phyloP scores from a whole-genome alignment of 169 alveolate genomes.

The Plasmodium vivax region DNA sequence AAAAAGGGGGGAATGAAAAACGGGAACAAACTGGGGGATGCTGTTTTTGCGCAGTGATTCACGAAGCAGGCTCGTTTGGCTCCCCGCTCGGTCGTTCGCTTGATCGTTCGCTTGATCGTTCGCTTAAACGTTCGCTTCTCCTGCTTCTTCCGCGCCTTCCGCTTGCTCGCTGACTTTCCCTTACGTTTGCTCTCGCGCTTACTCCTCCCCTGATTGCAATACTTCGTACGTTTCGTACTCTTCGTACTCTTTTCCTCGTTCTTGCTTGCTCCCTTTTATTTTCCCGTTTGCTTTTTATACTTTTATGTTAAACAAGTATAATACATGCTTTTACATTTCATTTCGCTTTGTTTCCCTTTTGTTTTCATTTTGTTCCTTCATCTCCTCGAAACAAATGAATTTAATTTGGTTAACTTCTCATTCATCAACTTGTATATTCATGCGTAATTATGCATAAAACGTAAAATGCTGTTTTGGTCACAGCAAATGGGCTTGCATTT shows the following conservation, averaged over 20 bases:
- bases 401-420: background rate
- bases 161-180: background rate
- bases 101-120: background rate
- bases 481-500: background rate
- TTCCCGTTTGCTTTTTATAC: background rate
- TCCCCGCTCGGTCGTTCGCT: background rate
- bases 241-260: background rate
- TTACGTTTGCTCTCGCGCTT: background rate
- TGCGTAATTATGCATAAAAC: background rate
- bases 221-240: background rate
- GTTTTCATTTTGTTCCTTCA: background rate
- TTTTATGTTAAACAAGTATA: background rate
- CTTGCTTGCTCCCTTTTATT: background rate
- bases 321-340: background rate
- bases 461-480: background rate
- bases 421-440: background rate
- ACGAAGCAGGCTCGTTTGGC: background rate
- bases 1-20: conserved; percentile 7
- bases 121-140: background rate
- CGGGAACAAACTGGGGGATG: background rate
- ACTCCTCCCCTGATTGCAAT: background rate
- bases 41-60: background rate
- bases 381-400: conserved; percentile 20
- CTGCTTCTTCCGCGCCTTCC: background rate
- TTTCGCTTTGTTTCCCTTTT: background rate